phyloP scores from a whole-genome alignment of 1,139 yeast species.

The Suhomyces panamericanus region DNA sequence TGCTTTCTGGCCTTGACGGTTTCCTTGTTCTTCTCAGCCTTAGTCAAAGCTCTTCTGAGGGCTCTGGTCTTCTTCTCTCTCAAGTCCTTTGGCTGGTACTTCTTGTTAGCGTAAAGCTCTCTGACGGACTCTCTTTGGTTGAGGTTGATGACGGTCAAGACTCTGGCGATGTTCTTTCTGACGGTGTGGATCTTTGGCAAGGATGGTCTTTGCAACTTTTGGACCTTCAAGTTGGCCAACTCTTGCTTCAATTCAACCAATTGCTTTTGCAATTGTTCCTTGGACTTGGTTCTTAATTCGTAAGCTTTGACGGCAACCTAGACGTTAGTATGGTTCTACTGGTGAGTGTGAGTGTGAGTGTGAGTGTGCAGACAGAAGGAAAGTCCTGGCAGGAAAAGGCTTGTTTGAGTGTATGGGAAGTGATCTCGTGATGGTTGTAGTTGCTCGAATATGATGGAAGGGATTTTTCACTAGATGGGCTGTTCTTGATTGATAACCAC shows the following conservation, averaged over 20 bases:
- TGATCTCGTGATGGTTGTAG: not conserved
- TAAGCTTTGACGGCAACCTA: conserved; percentile 91
- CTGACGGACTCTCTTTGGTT: conserved; percentile 96
- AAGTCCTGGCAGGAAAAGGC: not conserved
- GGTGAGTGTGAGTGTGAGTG: not conserved
- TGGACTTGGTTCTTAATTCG: conserved; percentile 97
- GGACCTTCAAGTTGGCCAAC: conserved; percentile 94
- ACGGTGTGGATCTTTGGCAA: conserved; percentile 94
- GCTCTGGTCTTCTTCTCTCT: conserved; percentile 99
- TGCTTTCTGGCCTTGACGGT: conserved; percentile 92
- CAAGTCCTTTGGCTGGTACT: conserved; percentile 97
- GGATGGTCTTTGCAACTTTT: conserved; percentile 88
- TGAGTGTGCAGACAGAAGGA: not conserved
- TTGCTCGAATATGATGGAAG: not conserved
- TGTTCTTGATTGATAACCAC: not conserved
- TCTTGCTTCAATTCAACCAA: conserved; percentile 96
- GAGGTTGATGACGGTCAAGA: conserved; percentile 93
- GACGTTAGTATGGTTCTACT: conserved; percentile 24
- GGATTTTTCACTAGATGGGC: not conserved
- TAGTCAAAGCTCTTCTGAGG: conserved; percentile 94
- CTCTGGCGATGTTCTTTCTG: conserved; percentile 98
- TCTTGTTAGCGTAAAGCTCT: conserved; percentile 95
- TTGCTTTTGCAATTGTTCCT: conserved; percentile 93
- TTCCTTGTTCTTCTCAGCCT: conserved; percentile 75
- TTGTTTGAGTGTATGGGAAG: not conserved